A percentile compares a stretch with the other conserved stretches of the same genome.
These are phyloP conservation scores for Jamesozyma lodderae DNA, from an alignment of 805 yeast genomes.

Conservation along the genomic window DNA sequence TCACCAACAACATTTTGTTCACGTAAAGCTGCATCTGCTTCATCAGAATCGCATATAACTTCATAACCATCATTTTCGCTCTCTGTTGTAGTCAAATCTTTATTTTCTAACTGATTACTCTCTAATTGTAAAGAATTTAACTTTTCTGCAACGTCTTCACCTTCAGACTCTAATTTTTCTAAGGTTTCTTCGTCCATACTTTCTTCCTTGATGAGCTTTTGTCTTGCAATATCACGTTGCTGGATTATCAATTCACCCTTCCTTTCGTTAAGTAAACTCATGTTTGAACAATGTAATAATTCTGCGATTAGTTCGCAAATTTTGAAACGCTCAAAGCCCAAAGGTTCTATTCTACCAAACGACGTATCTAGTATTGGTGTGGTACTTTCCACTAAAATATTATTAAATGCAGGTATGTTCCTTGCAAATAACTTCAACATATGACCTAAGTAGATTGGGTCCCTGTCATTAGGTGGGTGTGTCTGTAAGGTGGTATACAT, in stretches of 20 bases:
- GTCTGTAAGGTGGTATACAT: conserved; percentile 71
- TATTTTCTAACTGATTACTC: conserved; percentile 2
- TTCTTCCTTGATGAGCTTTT: conserved; percentile 19
- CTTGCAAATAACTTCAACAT: conserved; percentile 70
- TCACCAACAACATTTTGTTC: conserved; percentile 60
- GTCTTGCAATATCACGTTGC: conserved; percentile 62
- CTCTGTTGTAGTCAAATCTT: conserved; percentile 9
- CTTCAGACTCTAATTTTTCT: background rate
- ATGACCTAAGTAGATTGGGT: conserved; percentile 86
- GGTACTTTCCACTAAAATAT: conserved; percentile 40
- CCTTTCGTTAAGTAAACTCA: conserved; percentile 79
- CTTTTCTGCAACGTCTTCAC: conserved; percentile 5
- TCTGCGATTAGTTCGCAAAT: conserved; percentile 92
- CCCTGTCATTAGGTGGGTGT: conserved; percentile 88
- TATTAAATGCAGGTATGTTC: conserved; percentile 58
- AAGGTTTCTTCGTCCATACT: background rate
- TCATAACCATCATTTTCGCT: conserved; percentile 5
- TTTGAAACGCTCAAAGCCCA: conserved; percentile 90
- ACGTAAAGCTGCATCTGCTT: conserved; percentile 36
- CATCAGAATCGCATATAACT: conserved; percentile 23
- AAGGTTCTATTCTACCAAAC: conserved; percentile 55
- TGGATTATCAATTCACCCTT: conserved; percentile 57
- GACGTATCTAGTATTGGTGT: conserved; percentile 34
- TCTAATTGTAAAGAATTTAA: conserved; percentile 3
- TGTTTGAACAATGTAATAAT: conserved; percentile 88